These are phyloP conservation scores for Tylopilus orsonianus DNA, from an alignment of 1,284 basidiomycete genomes.

Conservation along the genomic window DNA sequence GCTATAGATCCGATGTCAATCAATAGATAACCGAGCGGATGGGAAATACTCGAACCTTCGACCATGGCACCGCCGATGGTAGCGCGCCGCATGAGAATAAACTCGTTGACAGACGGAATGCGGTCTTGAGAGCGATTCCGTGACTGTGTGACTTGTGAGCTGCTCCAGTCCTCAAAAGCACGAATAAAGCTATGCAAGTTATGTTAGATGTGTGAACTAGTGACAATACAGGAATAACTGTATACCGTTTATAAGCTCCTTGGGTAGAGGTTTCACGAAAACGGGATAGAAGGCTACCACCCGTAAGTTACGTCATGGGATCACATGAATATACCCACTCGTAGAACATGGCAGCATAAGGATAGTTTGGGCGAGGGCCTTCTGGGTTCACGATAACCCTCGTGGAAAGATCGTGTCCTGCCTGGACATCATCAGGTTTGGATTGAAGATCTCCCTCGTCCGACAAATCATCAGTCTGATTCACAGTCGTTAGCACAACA, in stretches of 20 bases:
- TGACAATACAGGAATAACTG: slow-evolving; percentile 4
- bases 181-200: slow-evolving; percentile 35
- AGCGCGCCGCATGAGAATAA: slow-evolving; percentile 42
- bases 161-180: slow-evolving; percentile 41
- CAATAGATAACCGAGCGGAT: neutral
- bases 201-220: slow-evolving; percentile 4
- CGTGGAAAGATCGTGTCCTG: slow-evolving; percentile 39
- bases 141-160: slow-evolving; percentile 42
- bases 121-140: slow-evolving; percentile 38
- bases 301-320: slow-evolving; percentile 17
- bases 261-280: slow-evolving; percentile 40
- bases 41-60: slow-evolving; percentile 37
- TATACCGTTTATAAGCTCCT: slow-evolving; percentile 39
- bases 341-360: slow-evolving; percentile 43
- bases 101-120: slow-evolving; percentile 43
- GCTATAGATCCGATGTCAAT: slow-evolving; percentile 29
- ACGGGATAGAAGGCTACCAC: slow-evolving; percentile 36
- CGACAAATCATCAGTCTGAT: slow-evolving; percentile 43
- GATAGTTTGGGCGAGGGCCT: slow-evolving; percentile 35
- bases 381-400: slow-evolving; percentile 34
- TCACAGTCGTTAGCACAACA: slow-evolving; percentile 8
- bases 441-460: slow-evolving; percentile 43
- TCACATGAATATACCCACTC: slow-evolving; percentile 32
- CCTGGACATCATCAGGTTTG: slow-evolving; percentile 40
- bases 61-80: slow-evolving; percentile 46